phyloP scores from a whole-genome alignment of 2,329 filamentous ascomycete genomes.

The Thielaviopsis musarum region DNA sequence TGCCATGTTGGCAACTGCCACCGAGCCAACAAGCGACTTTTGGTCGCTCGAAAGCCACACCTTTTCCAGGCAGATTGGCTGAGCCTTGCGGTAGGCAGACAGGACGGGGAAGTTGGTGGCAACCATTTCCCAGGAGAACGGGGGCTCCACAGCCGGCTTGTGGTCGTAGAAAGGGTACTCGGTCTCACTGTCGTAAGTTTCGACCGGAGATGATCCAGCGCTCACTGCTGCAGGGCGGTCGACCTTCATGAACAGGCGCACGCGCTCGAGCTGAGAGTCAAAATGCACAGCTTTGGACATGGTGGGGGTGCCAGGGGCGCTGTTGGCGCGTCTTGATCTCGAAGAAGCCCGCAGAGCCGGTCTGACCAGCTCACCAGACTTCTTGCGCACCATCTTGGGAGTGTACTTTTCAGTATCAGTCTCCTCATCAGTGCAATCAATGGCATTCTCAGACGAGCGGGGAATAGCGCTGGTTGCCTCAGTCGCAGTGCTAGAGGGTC shows the following conservation, averaged over 20 bases:
- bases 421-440: constrained; percentile 43
- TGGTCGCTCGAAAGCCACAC: constrained; percentile 80
- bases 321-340: constrained; percentile 72
- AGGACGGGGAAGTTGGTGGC: constrained; percentile 67
- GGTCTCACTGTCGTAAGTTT: constrained; percentile 68
- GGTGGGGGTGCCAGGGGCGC: constrained; percentile 93
- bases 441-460: constrained; percentile 32
- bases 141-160: constrained; percentile 19
- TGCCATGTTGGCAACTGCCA: constrained; percentile 73
- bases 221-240: constrained; percentile 93
- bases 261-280: constrained; percentile 88
- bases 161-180: constrained; percentile 63
- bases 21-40: constrained; percentile 66
- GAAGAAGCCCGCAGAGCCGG: constrained; percentile 58
- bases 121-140: constrained; percentile 75
- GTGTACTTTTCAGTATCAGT: constrained; percentile 46
- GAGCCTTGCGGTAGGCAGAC: constrained; percentile 30
- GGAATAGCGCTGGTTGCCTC: constrained; percentile 24
- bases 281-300: constrained; percentile 98
- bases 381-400: constrained; percentile 92
- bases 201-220: constrained; percentile 78
- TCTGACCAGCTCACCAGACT: constrained; percentile 90
- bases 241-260: constrained; percentile 86
- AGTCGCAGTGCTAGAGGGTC: constrained; percentile 40
- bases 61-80: constrained; percentile 66